A percentile compares a stretch with the other conserved stretches of the same genome.
phyloP scores from a whole-genome alignment of 2,329 filamentous ascomycete genomes.

The Conoideocrella luteorostrata region DNA sequence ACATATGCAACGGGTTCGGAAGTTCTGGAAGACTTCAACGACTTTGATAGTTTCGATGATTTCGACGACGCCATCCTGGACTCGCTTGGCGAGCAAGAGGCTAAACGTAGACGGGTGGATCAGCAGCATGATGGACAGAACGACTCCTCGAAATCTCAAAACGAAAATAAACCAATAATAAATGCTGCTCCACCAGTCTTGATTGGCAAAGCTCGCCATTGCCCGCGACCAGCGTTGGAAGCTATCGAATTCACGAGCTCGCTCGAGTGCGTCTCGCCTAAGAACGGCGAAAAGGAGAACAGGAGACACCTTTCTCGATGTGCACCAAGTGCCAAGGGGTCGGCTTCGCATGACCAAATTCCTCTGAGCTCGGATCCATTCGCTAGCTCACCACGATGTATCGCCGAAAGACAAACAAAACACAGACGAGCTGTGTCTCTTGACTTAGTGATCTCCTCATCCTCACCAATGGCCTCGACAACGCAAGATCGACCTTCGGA shows the following conservation, averaged over 20 bases:
- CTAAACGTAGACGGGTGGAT: neutral
- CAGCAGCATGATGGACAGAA: no score
- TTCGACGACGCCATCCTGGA: neutral
- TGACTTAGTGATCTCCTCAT: constrained; percentile 14
- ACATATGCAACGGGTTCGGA: no score
- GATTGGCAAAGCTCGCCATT: neutral
- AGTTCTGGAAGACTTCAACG: no score
- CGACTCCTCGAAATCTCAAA: no score
- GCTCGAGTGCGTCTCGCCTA: constrained; percentile 13
- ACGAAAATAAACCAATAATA: no score
- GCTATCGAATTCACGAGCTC: constrained; percentile 33
- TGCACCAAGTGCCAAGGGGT: neutral
- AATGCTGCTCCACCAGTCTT: neutral
- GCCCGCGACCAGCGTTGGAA: constrained; percentile 11
- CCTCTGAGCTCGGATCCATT: constrained; percentile 26
- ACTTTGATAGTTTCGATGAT: constrained; percentile 2
- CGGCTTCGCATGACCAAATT: neutral
- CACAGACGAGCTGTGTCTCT: constrained; percentile 10
- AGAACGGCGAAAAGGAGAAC: no score
- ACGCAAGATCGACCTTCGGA: neutral
- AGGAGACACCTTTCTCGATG: neutral
- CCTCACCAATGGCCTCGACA: neutral
- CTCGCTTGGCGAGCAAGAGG: neutral
- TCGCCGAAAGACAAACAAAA: neutral
- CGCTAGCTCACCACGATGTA: constrained; percentile 24